Percentiles rank a stretch among this genome's conserved stretches.
phyloP scores from a whole-genome alignment of 495 filamentous ascomycete genomes.

The Cercophora newfieldiana region DNA sequence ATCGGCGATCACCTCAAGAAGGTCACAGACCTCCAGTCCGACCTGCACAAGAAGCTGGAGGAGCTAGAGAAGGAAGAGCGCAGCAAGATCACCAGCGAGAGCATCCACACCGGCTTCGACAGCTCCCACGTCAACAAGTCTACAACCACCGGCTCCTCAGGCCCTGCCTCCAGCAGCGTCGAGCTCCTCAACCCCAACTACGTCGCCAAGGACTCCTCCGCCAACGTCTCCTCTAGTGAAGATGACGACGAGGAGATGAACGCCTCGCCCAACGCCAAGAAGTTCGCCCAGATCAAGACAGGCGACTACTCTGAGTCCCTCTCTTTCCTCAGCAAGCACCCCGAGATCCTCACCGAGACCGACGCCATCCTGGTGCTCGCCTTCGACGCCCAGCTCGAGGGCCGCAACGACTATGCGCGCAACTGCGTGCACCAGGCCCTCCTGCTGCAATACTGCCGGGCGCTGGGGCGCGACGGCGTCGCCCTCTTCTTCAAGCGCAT shows the following conservation, averaged over 20 bases:
- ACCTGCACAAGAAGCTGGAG: constrained; percentile 69
- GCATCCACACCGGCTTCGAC: constrained; percentile 89
- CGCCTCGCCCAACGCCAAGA: constrained; percentile 70
- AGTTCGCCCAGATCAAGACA: constrained; percentile 78
- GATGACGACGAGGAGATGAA: constrained; percentile 69
- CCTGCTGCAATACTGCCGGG: constrained; percentile 90
- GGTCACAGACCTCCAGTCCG: constrained; percentile 72
- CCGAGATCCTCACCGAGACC: constrained; percentile 77
- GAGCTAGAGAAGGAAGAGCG: constrained; percentile 84
- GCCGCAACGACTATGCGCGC: constrained; percentile 71
- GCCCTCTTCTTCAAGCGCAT: constrained; percentile 95
- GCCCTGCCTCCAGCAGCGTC: constrained; percentile 47
- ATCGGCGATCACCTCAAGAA: constrained; percentile 73
- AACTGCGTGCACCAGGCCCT: constrained; percentile 94
- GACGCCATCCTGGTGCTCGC: constrained; percentile 89
- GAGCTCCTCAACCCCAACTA: constrained; percentile 80
- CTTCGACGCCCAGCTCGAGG: constrained; percentile 79
- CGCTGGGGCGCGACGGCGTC: constrained; percentile 84
- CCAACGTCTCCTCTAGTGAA: constrained; percentile 28
- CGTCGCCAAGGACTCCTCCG: constrained; percentile 18
- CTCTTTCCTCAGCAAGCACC: constrained; percentile 73
- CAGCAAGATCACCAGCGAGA: constrained; percentile 91
- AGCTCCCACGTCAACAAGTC: constrained; percentile 73
- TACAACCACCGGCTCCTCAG: constrained; percentile 36
- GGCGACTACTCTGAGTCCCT: constrained; percentile 71